Conservation (phyloP, 352 stramenopile genomes). For the Globisporangium iwayamae region DNA sequence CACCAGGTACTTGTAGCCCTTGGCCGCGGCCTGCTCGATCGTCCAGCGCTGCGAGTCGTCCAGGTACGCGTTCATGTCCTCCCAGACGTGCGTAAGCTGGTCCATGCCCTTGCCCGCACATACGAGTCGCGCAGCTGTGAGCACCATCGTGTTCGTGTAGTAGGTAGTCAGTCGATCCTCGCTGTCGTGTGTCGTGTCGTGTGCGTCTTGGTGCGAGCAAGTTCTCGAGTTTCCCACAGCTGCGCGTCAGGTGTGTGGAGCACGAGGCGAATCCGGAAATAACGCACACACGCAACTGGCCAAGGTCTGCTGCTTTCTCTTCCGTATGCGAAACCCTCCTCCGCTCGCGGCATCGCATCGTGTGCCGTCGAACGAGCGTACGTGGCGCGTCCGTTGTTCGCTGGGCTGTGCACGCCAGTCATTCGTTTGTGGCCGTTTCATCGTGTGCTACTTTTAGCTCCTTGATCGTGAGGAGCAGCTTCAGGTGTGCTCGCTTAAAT, state of each 20-base stretch:
- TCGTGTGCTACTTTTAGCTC: slow-evolving; percentile 3
- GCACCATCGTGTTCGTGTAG: slow-evolving; percentile 31
- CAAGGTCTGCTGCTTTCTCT: background rate
- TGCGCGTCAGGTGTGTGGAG: slow-evolving; percentile 10
- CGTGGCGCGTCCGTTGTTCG: slow-evolving; percentile 2
- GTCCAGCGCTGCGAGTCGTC: slow-evolving; percentile 59
- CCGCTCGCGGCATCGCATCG: background rate
- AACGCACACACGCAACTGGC: background rate
- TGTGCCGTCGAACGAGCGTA: background rate
- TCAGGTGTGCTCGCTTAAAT: slow-evolving; percentile 1
- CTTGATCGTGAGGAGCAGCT: background rate
- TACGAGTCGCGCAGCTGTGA: slow-evolving; percentile 49
- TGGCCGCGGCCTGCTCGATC: slow-evolving; percentile 55
- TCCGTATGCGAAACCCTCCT: background rate
- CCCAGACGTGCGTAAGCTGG: slow-evolving; percentile 61
- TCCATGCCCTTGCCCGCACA: slow-evolving; percentile 36
- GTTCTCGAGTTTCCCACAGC: slow-evolving; percentile 9
- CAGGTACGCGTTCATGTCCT: slow-evolving; percentile 38
- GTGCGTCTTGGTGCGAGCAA: background rate
- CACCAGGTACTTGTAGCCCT: slow-evolving; percentile 63
- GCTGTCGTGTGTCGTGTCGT: background rate
- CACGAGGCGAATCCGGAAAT: slow-evolving; percentile 13
- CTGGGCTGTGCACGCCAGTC: slow-evolving; percentile 1
- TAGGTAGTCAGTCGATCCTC: background rate
- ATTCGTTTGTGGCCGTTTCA: slow-evolving; percentile 8